Evolutionary conservation across 768 basidiomycete genomes (phyloP), one percentile per base, ranked within the genome.

Genomic region (Sarcodon aspratus): DNA sequence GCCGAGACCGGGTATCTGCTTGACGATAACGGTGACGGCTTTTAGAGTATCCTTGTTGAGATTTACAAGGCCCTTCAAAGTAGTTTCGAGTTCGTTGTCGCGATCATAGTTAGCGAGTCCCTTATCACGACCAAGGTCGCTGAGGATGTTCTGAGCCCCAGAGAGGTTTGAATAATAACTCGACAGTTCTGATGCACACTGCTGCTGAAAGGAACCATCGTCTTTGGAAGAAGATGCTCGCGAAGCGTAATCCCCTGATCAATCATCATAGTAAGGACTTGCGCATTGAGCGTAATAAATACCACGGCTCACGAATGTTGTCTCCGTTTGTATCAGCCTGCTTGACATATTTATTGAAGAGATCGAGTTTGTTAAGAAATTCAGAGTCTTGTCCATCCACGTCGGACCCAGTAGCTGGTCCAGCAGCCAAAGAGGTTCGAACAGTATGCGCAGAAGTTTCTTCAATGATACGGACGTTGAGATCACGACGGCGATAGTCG

Each of bases 101-200:
- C 45, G 42, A 57, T 82, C 70, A 56, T 76, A 79, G 62, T 75
- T 67, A 27, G 64, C 72, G 33, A 76, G 66, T 13, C 79, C 79
- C 46, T 75, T 74, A 56, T 72, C 70, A 13, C 58, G 52, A 7
- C 55, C 61, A 31, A 67, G 55, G 35, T 57, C 53, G 9, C 45
- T 57, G 27, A 71, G 55, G 17, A 61, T 48, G 33, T 45, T 50
- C 43, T 61, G 52, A 31, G 69, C 61, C 35, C 60, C 62, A n/a
- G 59, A 54, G 17, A 67, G 55, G 36, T 61, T 65, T 53, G 42
- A 56, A 51, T 58, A 70, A 61, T 55, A 67, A 11, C 57, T 61
- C 5, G 63, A 62, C n/a, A 75, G 54, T 44, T 63, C 61, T 38
- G 62, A 53, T 12, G 59, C 60, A 35, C 63, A 67, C 45, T 68